These are phyloP conservation scores for Cadophora malorum DNA, from an alignment of 2,329 filamentous ascomycete species.

Conservation along the genomic window DNA sequence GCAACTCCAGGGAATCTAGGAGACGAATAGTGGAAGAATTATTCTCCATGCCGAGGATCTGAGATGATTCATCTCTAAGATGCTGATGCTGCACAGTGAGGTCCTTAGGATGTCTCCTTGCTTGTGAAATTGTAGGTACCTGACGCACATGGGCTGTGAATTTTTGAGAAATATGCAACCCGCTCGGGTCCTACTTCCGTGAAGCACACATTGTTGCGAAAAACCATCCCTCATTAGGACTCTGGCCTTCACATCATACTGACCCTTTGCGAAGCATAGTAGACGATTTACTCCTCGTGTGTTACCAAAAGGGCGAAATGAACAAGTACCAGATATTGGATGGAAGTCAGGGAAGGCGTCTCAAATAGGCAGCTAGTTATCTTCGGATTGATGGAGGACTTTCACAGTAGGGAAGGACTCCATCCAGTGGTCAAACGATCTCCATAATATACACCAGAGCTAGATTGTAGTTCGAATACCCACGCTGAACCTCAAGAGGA, in stretches of 20 bases:
- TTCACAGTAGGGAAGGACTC: neutral
- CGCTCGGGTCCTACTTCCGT: neutral
- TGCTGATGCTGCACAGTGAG: neutral
- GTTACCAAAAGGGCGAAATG: too few species aligned
- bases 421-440: neutral
- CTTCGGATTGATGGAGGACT: neutral
- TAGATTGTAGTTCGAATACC: neutral
- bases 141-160: neutral
- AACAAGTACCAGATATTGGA: neutral
- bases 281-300: neutral
- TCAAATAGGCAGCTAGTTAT: constrained; percentile 4
- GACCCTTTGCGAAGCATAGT: neutral
- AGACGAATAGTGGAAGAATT: neutral
- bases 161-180: neutral
- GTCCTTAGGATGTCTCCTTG: neutral
- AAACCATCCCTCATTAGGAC: neutral
- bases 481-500: neutral
- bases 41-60: constrained; percentile 4
- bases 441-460: neutral
- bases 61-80: neutral
- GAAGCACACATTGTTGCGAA: neutral
- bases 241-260: neutral
- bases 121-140: neutral
- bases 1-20: neutral
- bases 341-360: neutral